Base-by-base conservation (phyloP, 306 rosid genomes). In the Ormosia emarginata region DNA sequence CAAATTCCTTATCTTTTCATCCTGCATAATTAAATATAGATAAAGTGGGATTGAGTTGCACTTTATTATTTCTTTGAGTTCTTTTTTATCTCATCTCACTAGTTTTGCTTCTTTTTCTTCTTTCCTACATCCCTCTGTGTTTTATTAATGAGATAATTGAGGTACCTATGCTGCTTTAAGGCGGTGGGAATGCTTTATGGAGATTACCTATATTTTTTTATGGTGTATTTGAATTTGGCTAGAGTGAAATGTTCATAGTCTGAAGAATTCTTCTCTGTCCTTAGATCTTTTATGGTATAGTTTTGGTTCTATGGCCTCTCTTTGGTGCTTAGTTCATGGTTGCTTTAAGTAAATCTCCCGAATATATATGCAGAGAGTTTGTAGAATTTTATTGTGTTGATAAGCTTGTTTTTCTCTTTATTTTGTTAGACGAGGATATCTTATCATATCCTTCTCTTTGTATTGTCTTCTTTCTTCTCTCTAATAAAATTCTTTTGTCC, bases 31-130 rank as follows among this genome's bases (percentile, higher is more conserved):
- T 52, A 67, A 67, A 17, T 30, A 30, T 49, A 41, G 50, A 55
- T 11, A n/a, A 76, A 56, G 43, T 56, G 75, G 13, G 69, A 39
- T 40, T 77, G 10, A n/a, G 44, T 41, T 40, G 7, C 56, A 52
- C 39, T 43, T 29, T 49, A 17, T 30, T 61, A 33, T 46, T 56
- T 81, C 4, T 77, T 3, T 73, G 2, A 33, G 67, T 61, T 76
- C 33, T 66, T 74, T 67, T 55, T 77, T 14, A 30, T 41, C 17
- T 17, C 39, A 40, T 24, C 5, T 72, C 30, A 68, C 24, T 58
- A 30, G 72, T 52, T 32, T 12, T 65, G 58, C 70, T 49, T 73
- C 78, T 30, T 39, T 84, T 69, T 4, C 70, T 15, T 44, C 81
- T 66, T 41, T 33, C 39, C 30, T 49, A 12, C 43, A 30, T 36